Percentiles rank a stretch among this genome's conserved stretches.
Conservation (phyloP, 1,284 basidiomycete species). For the Clitocybe nebularis region DNA sequence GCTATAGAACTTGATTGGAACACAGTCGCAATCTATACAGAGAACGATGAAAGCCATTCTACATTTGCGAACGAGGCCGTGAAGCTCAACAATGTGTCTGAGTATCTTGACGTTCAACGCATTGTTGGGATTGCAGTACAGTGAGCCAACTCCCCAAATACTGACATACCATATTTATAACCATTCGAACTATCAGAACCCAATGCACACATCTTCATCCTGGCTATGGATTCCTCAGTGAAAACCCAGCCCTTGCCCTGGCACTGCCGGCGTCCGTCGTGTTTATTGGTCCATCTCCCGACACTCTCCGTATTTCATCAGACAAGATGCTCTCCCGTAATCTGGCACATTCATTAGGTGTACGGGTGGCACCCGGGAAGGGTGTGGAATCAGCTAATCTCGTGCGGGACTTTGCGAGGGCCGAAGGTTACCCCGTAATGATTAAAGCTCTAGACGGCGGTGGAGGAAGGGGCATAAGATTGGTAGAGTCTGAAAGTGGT, state of each 20-base stretch:
- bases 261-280: slow-evolving; percentile 33
- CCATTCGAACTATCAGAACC: slow-evolving; percentile 14
- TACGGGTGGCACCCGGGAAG: slow-evolving; percentile 42
- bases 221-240: slow-evolving; percentile 49
- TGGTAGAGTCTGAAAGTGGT: slow-evolving; percentile 23
- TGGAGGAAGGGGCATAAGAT: slow-evolving; percentile 51
- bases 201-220: slow-evolving; percentile 38
- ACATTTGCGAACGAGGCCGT: slow-evolving; percentile 30
- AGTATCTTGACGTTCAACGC: slow-evolving; percentile 25
- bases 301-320: slow-evolving; percentile 42
- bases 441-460: slow-evolving; percentile 57
- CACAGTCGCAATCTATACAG: slow-evolving; percentile 32
- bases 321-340: slow-evolving; percentile 52
- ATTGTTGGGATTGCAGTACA: slow-evolving; percentile 25
- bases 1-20: slow-evolving; percentile 28
- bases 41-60: slow-evolving; percentile 30
- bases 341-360: slow-evolving; percentile 38
- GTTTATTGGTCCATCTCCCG: slow-evolving; percentile 46
- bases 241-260: slow-evolving; percentile 40
- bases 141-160: slow-evolving; percentile 14
- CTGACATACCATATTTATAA: neutral
- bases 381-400: slow-evolving; percentile 31
- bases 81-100: slow-evolving; percentile 23
- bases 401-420: slow-evolving; percentile 28
- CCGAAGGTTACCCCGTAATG: slow-evolving; percentile 44